Conservation (phyloP, 2,329 filamentous ascomycete genomes). For the Scedosporium boydii region DNA sequence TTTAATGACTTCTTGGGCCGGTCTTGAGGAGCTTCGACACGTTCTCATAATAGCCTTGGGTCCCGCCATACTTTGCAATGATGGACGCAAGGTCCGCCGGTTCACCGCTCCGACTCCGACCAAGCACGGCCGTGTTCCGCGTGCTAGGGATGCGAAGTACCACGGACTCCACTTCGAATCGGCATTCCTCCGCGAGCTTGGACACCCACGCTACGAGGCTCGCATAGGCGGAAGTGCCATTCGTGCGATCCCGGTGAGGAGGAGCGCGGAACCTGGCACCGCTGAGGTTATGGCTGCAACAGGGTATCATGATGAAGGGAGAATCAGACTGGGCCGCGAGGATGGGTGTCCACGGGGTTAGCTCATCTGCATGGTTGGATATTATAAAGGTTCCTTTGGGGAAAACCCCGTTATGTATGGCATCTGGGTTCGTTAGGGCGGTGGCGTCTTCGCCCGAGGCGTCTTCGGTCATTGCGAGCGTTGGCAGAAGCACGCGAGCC, state of each 20-base stretch:
- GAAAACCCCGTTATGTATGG: constrained; percentile 56
- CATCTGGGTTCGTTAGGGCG: constrained; percentile 7
- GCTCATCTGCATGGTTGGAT: constrained; percentile 92
- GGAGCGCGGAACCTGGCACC: constrained; percentile 65
- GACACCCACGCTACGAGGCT: constrained; percentile 73
- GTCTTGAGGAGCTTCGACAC: constrained; percentile 51
- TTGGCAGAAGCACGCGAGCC: constrained; percentile 39
- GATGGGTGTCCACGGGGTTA: constrained; percentile 92
- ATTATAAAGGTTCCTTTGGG: constrained; percentile 75
- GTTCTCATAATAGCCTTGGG: constrained; percentile 47
- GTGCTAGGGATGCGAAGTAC: constrained; percentile 88
- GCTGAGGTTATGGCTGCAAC: constrained; percentile 81
- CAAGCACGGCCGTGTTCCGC: constrained; percentile 73
- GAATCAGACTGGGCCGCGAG: constrained; percentile 66
- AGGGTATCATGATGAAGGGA: constrained; percentile 88
- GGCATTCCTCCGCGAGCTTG: constrained; percentile 59
- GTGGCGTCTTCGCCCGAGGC: constrained; percentile 10
- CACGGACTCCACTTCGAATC: constrained; percentile 71
- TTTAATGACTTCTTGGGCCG: constrained; percentile 28
- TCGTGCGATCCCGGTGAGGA: constrained; percentile 38
- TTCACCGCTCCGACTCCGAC: constrained; percentile 33
- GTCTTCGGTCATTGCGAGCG: constrained; percentile 20
- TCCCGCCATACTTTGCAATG: constrained; percentile 43
- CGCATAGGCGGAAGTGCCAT: constrained; percentile 63
- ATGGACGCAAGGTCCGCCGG: constrained; percentile 34